A percentile compares a stretch with the other conserved stretches of the same genome.
Evolutionary conservation across 2,329 filamentous ascomycete genomes (phyloP).

Genomic region (Penicillium sp.): DNA sequence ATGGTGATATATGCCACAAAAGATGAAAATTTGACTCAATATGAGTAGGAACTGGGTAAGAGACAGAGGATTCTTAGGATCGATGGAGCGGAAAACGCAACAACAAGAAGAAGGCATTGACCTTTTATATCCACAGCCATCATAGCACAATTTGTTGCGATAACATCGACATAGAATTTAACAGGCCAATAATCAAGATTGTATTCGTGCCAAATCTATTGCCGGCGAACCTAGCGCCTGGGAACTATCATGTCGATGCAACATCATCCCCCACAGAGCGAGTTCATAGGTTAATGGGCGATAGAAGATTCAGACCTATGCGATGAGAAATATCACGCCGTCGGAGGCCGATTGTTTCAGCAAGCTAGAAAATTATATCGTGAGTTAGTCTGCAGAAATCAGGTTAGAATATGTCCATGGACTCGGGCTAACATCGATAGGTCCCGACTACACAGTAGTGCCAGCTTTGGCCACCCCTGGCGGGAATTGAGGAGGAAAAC

Average conservation of each 20-base stretch:
- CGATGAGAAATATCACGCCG: slow-evolving; percentile 4
- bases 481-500: background rate
- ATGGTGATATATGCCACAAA: slow-evolving; percentile 39
- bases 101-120: background rate
- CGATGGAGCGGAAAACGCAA: background rate
- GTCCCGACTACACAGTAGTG: background rate
- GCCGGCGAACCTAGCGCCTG: background rate
- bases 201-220: background rate
- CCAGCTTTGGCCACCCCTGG: background rate
- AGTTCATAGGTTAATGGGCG: background rate
- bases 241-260: slow-evolving; percentile 6
- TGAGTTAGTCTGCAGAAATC: slow-evolving; percentile 5
- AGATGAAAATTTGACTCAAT: background rate
- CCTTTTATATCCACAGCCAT: slow-evolving; percentile 1
- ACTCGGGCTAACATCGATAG: slow-evolving; percentile 3
- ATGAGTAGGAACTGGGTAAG: background rate
- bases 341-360: slow-evolving; percentile 13
- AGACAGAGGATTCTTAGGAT: background rate
- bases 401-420: background rate
- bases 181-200: background rate
- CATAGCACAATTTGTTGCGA: background rate
- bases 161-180: background rate
- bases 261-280: slow-evolving; percentile 3
- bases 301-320: background rate
- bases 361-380: slow-evolving; percentile 1